Evolutionary conservation across 352 stramenopile genomes (phyloP).

Genomic region (Globisporangium spinosum): DNA sequence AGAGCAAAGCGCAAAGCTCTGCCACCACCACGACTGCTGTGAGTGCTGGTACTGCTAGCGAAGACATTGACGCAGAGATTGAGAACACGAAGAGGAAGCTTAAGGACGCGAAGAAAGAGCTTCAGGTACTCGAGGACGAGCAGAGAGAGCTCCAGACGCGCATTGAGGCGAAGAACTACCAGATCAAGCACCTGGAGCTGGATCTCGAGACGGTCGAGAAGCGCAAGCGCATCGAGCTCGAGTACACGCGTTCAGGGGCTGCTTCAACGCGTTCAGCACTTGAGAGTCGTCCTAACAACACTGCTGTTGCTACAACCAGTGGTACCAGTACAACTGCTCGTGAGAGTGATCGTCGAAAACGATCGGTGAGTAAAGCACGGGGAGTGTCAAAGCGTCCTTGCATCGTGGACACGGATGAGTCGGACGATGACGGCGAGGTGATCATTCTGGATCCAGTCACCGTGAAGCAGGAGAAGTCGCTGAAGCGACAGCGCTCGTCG

Average conservation of each 20-base stretch:
- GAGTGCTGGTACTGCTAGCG: conserved; percentile 14
- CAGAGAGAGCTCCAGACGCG: conserved; percentile 32
- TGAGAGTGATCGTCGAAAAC: conserved; percentile 18
- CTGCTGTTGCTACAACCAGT: neutral
- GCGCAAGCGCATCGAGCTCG: conserved; percentile 39
- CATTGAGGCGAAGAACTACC: conserved; percentile 51
- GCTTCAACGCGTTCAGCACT: neutral
- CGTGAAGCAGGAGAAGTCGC: conserved; percentile 30
- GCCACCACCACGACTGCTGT: neutral
- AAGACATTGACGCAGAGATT: conserved; percentile 53
- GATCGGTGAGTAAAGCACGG: conserved; percentile 31
- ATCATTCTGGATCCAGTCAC: conserved; percentile 45
- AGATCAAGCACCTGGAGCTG: conserved; percentile 66
- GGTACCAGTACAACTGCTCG: neutral
- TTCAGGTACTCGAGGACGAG: conserved; percentile 37
- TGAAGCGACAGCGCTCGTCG: conserved; percentile 7
- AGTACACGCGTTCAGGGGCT: conserved; percentile 20
- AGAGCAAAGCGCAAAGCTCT: conserved; percentile 7
- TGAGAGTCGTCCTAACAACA: neutral
- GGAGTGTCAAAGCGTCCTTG: conserved; percentile 44
- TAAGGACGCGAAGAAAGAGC: conserved; percentile 37
- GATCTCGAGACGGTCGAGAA: conserved; percentile 57
- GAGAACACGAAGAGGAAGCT: conserved; percentile 42
- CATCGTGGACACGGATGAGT: conserved; percentile 66
- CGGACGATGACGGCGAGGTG: conserved; percentile 39